Conservation (phyloP, 2,329 filamentous ascomycete genomes). For the Fusarium tjaetaba region DNA sequence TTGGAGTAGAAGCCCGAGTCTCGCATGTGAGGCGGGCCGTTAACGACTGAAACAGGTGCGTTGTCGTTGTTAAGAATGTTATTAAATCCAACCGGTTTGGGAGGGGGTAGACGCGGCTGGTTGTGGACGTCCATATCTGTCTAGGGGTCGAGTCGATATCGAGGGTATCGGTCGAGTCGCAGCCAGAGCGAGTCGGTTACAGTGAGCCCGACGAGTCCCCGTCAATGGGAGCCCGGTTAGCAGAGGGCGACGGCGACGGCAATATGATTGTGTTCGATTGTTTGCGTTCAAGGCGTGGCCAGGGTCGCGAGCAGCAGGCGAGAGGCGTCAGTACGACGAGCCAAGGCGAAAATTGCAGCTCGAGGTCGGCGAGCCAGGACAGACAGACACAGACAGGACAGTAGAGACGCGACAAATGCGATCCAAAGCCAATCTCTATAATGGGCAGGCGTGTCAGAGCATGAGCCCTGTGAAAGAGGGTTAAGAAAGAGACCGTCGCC, state of each 20-base stretch:
- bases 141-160: constrained; percentile 12
- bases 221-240: constrained; percentile 6
- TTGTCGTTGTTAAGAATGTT: constrained; percentile 54
- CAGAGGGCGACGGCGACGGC: neutral
- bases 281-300: constrained; percentile 15
- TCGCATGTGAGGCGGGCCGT: constrained; percentile 49
- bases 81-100: constrained; percentile 51
- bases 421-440: constrained; percentile 1
- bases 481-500: neutral
- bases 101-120: constrained; percentile 42
- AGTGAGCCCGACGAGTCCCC: constrained; percentile 6
- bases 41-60: constrained; percentile 38
- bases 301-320: constrained; percentile 3
- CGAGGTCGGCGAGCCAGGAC: neutral
- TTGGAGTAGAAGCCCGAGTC: constrained; percentile 59
- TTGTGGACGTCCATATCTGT: constrained; percentile 44
- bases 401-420: constrained; percentile 21
- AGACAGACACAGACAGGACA: neutral
- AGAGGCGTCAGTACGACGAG: constrained; percentile 13
- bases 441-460: constrained; percentile 31
- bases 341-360: constrained; percentile 8
- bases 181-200: constrained; percentile 6
- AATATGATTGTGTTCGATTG: neutral
- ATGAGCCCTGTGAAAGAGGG: constrained; percentile 18
- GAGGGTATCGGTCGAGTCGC: constrained; percentile 22